Base-by-base conservation (phyloP, 177 flowering plant species). In the Telopea speciosissima region DNA sequence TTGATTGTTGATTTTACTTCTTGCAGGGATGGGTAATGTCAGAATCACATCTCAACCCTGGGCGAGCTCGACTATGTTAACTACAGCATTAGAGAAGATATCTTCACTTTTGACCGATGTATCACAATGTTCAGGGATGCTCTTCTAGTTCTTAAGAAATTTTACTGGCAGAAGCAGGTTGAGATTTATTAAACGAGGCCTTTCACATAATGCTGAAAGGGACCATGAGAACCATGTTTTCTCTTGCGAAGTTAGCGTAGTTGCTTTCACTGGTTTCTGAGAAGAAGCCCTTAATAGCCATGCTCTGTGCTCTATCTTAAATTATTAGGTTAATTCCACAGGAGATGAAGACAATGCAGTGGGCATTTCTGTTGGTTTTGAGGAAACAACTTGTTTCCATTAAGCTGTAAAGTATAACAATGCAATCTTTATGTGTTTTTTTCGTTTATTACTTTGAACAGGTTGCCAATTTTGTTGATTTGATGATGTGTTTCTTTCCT, bases 1-100 rank as follows among this genome's bases (percentile, higher is more conserved):
- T 25, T 59, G 12, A 1, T 10, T 23, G 67, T 40, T 63, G 24
- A 25, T 40, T 14, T 42, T 64, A 25, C 28, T 76, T 71, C 45
- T 61, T 78, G 74, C 81, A 96, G 99, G 99, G 99, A 7, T 96
- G 99, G 99, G 76, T 78, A 71, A 91, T 96, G 97, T 89, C 97
- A 60, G 97, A 96, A 25, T 91, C 99, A 63, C 86, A 83, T 72
- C 95, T 96, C 33, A 96, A 96, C 76, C 99, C 99, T 40, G 99
- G 99, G 63, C 83, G 90, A 77, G 92, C 98, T 70, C 88, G 99
- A 65, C 67, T 94, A 10, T 81, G 63, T 67, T 76, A 56, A 68
- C 33, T 63, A 71, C 5, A 60, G 23, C 63, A 65, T 40, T 36
- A 49, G 25, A 42, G 40, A 59, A 28, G 24, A 31, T 44, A 58